Evolutionary conservation across 2,329 filamentous ascomycete species (phyloP).

Genomic region (Cadophora sp.): DNA sequence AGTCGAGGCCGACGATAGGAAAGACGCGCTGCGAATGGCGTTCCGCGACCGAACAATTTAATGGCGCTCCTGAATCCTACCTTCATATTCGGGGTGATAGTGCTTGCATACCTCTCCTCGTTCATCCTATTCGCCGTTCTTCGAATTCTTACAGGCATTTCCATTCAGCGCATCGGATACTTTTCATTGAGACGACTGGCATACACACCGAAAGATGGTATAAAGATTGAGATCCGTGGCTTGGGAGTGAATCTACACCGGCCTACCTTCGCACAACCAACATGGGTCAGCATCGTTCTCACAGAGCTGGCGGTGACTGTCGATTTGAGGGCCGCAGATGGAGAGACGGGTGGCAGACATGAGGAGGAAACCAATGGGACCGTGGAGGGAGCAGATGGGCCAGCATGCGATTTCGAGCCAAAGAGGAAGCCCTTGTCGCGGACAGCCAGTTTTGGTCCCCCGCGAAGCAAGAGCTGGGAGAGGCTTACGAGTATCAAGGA

Average conservation of each 20-base stretch:
- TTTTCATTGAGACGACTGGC: slow-evolving; percentile 89
- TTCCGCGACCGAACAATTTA: slow-evolving; percentile 30
- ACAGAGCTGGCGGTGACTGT: slow-evolving; percentile 85
- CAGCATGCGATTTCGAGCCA: slow-evolving; percentile 31
- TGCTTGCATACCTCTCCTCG: slow-evolving; percentile 87
- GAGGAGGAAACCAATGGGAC: slow-evolving; percentile 36
- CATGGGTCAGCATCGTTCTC: slow-evolving; percentile 91
- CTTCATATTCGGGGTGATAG: slow-evolving; percentile 83
- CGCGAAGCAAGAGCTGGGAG: slow-evolving; percentile 79
- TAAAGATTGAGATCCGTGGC: slow-evolving; percentile 88
- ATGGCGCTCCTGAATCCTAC: slow-evolving; percentile 77
- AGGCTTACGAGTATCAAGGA: slow-evolving; percentile 81
- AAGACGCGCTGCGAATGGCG: slow-evolving; percentile 33
- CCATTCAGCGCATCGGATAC: slow-evolving; percentile 94
- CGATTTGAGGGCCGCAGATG: slow-evolving; percentile 72
- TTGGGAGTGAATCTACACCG: slow-evolving; percentile 88
- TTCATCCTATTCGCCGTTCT: slow-evolving; percentile 94
- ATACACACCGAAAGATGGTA: slow-evolving; percentile 86
- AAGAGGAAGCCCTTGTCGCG: slow-evolving; percentile 33
- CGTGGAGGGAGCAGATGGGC: slow-evolving; percentile 38
- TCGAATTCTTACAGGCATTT: slow-evolving; percentile 90
- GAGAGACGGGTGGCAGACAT: slow-evolving; percentile 44
- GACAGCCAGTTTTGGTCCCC: slow-evolving; percentile 40
- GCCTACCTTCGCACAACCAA: slow-evolving; percentile 95
- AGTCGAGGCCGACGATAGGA: slow-evolving; percentile 1